These are phyloP conservation scores for Olyra latifolia DNA, from an alignment of 176 grass and related monocot species.

Conservation along the genomic window DNA sequence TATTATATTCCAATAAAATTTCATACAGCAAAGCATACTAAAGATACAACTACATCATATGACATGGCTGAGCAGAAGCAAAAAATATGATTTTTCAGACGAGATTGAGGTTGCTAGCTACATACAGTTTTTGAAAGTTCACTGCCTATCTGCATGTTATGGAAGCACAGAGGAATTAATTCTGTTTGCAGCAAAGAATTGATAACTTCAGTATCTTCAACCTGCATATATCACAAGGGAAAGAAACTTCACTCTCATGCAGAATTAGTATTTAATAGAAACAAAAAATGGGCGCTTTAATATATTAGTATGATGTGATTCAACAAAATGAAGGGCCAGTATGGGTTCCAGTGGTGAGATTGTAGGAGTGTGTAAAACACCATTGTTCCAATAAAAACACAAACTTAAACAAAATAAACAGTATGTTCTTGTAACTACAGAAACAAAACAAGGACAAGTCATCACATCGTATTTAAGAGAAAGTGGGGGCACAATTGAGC, in stretches of 20 bases:
- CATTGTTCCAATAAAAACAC: not conserved
- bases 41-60: not conserved
- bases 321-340: not conserved
- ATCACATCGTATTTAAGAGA: not conserved
- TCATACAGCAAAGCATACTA: not conserved
- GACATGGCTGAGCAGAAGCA: slow-evolving; percentile 15
- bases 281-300: not conserved
- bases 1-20: slow-evolving; percentile 4
- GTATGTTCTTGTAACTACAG: not conserved
- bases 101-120: not conserved
- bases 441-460: not conserved
- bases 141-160: slow-evolving; percentile 71
- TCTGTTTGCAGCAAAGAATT: slow-evolving; percentile 60
- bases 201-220: slow-evolving; percentile 60
- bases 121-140: slow-evolving; percentile 83
- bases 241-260: slow-evolving; percentile 10
- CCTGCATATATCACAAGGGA: slow-evolving; percentile 42
- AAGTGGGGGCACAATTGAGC: not conserved
- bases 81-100: slow-evolving; percentile 9
- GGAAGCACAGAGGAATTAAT: slow-evolving; percentile 71
- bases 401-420: not conserved
- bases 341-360: not conserved
- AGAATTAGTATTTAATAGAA: slow-evolving; percentile 10
- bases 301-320: not conserved
- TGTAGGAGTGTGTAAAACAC: not conserved